Conservation (phyloP, 148 eudicot genomes). For the Selenicereus undatus region DNA sequence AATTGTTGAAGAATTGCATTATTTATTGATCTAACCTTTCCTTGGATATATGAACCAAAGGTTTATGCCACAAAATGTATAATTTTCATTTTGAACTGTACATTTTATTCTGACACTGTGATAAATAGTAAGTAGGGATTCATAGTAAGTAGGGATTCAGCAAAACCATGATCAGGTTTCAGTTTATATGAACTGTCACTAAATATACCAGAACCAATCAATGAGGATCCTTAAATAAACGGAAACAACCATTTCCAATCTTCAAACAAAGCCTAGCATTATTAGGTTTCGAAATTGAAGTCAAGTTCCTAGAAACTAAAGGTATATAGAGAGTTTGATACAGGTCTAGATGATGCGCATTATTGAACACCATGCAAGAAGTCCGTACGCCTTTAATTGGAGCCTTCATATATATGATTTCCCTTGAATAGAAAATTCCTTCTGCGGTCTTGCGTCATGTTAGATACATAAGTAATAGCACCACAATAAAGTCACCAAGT, state of each 20-base stretch:
- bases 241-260: constrained; percentile 19
- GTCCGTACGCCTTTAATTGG: constrained; percentile 25
- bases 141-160: constrained; percentile 5
- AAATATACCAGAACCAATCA: constrained; percentile 17
- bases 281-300: constrained; percentile 22
- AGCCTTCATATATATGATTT: constrained; percentile 19
- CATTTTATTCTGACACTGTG: constrained; percentile 2
- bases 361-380: constrained; percentile 20
- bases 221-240: constrained; percentile 13
- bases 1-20: constrained; percentile 14
- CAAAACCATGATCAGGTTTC: constrained; percentile 18
- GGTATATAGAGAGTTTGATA: constrained; percentile 18
- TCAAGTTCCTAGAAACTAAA: constrained; percentile 15
- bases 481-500: constrained; percentile 15
- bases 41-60: constrained; percentile 7
- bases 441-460: constrained; percentile 3
- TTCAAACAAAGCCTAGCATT: not conserved
- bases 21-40: constrained; percentile 27
- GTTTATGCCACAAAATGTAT: constrained; percentile 17
- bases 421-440: constrained; percentile 23
- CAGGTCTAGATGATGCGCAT: constrained; percentile 18
- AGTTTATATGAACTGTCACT: constrained; percentile 12
- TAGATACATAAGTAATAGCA: constrained; percentile 7
- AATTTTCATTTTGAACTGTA: constrained; percentile 22
- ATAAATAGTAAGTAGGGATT: constrained; percentile 11